phyloP scores from a whole-genome alignment of 2,329 filamentous ascomycete genomes.

The Leptographium procerum region DNA sequence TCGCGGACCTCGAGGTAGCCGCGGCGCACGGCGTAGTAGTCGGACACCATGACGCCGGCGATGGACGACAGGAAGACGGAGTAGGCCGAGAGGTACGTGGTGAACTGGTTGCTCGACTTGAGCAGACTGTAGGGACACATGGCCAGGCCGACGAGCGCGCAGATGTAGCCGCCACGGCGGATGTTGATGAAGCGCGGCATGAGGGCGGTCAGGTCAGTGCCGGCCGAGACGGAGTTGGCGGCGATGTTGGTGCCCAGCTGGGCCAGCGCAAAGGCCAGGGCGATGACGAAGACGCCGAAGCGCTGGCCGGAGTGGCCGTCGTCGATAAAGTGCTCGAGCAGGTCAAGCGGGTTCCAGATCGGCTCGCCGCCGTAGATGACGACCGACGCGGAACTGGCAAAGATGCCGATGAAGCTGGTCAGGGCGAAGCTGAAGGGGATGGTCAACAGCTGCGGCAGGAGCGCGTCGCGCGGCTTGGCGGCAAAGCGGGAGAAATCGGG shows the following conservation, averaged over 20 bases:
- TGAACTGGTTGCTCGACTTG: slow-evolving; percentile 67
- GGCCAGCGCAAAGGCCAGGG: slow-evolving; percentile 60
- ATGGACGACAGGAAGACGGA: slow-evolving; percentile 91
- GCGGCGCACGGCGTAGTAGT: slow-evolving; percentile 78
- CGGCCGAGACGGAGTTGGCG: slow-evolving; percentile 74
- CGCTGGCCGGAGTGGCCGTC: slow-evolving; percentile 58
- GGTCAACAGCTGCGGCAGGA: slow-evolving; percentile 70
- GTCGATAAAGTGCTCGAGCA: slow-evolving; percentile 56
- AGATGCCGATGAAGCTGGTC: slow-evolving; percentile 76
- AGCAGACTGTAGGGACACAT: slow-evolving; percentile 85
- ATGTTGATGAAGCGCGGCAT: slow-evolving; percentile 74
- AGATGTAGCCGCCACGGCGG: slow-evolving; percentile 77
- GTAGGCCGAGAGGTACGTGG: slow-evolving; percentile 83
- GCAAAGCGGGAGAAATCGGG: slow-evolving; percentile 83
- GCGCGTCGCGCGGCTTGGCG: slow-evolving; percentile 58
- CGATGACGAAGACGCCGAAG: slow-evolving; percentile 66
- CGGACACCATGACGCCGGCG: slow-evolving; percentile 77
- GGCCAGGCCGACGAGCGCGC: slow-evolving; percentile 64
- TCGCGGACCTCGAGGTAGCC: slow-evolving; percentile 71
- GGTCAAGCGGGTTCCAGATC: slow-evolving; percentile 62
- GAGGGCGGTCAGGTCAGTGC: slow-evolving; percentile 72
- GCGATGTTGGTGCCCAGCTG: slow-evolving; percentile 82
- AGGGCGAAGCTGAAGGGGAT: slow-evolving; percentile 63
- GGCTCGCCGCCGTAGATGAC: slow-evolving; percentile 51
- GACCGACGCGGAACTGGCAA: slow-evolving; percentile 61